Base-by-base conservation (phyloP, 140 eudicot species). In the Flaveria floridana region DNA sequence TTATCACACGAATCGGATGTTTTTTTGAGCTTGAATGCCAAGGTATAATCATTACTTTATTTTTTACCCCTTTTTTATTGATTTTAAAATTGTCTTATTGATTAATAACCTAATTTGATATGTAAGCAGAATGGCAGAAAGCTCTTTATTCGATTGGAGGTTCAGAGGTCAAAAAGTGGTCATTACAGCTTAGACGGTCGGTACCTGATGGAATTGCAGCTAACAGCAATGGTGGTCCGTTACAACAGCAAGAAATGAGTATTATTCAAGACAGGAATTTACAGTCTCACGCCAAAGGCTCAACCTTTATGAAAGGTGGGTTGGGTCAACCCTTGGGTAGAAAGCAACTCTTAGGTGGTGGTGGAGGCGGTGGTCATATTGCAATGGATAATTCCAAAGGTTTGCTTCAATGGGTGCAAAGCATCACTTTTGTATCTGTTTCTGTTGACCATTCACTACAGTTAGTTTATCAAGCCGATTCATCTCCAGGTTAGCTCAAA, bases 1-100 rank as follows among this genome's bases (percentile, higher is more conserved):
- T 95, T 14, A 87, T 95, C 71, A 80, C 99, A 19, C 90, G 97
- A 5, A 87, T 95, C 23, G 99, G 99, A 56, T 82, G 89, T 82
- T 95, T 91, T 80, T 91, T 82, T 76, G 99, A 95, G 87, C 91
- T 95, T 21, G 99, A 95, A 81, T 88, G 93, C 86, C 99, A 95
- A 46, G 99, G 99, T 95, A 86, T 42, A 34, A 46, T 56, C 34
- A 58, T 61, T 41, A 41, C 23, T 6, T 53, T 34, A 42, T 30
- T 57, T 28, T 12, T 15, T 72, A 9, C 34, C 23, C 41, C 67
- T 74, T 44, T 26, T 3, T 68, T 59, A 3, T 16, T 72, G 7
- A 2, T 61, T 30, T 48, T 14, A 16, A 1, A n/a, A 2, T 61
- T 23, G 7, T 8, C 18, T 14, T 56, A 42, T 6, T 59, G 37